Percentiles rank a stretch among this genome's conserved stretches.
phyloP scores from a whole-genome alignment of 179 eudicot genomes.

The Silene coronaria region DNA sequence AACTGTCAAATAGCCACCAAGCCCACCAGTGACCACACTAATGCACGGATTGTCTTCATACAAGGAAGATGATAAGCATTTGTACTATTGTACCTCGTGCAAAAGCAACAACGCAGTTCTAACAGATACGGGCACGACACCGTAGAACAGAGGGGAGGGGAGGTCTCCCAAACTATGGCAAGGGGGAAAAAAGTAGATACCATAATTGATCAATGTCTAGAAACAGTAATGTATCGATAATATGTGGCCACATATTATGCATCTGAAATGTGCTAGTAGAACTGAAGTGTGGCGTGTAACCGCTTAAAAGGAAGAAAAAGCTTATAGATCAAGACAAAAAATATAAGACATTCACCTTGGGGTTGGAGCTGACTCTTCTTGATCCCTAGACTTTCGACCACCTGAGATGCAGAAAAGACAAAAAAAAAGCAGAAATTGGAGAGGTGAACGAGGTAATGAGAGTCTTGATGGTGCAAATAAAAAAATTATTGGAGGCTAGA shows the following conservation, averaged over 20 bases:
- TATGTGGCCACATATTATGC: not conserved
- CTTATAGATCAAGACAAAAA: not conserved
- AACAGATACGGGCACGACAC: not conserved
- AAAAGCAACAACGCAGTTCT: not conserved
- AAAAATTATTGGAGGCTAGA: too few relatives aligned
- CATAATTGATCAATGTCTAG: not conserved
- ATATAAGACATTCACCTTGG: constrained; percentile 38
- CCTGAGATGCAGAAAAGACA: constrained; percentile 41
- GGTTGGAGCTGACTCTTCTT: constrained; percentile 43
- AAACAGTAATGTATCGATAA: not conserved
- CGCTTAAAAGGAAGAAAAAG: not conserved
- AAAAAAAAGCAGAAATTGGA: not conserved
- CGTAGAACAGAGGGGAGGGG: not conserved
- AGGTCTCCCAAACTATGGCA: not conserved
- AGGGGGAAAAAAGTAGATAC: not conserved
- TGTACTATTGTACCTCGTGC: not conserved
- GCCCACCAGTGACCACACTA: not conserved
- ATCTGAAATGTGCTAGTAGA: not conserved
- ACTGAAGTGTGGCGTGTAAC: not conserved
- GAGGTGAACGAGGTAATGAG: not conserved
- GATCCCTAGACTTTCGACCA: constrained; percentile 36
- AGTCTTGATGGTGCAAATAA: not conserved
- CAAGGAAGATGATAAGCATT: not conserved
- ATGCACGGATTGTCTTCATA: not conserved
- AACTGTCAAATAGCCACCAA: too few relatives aligned